Base-by-base conservation (phyloP, 1,139 yeast genomes). In the Chernovozyma sophiae-reginae region DNA sequence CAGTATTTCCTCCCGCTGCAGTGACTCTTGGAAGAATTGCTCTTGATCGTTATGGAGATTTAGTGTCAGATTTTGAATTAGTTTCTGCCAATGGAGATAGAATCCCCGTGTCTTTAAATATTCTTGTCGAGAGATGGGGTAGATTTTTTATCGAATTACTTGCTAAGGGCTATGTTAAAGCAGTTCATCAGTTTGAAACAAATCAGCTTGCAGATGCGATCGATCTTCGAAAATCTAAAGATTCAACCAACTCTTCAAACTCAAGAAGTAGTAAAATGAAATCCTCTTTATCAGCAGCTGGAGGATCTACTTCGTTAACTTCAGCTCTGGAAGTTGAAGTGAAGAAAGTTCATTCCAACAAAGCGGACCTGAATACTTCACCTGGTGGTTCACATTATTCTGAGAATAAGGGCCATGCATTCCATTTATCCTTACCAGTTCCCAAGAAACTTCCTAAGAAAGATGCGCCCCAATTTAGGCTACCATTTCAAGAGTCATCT, bases 51-150 rank as follows among this genome's bases (percentile, higher is more conserved):
- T 79, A 72, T 55, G 84, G 85, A 0, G 73, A 72, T 31, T 63
- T 79, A 11, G 59, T 83, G 8, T 73, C 87, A 0, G 94, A 84
- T 57, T 79, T 84, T 53, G 90, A 83, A 51, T 62, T 84, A 35
- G 72, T 84, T 10, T 72, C 86, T 1, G 67, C 74, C 14, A 84
- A 77, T 49, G 90, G 90, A 3, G 81, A 78, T 36, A 60, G 81
- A 25, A 68, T 81, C 12, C 78, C 83, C 0, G 78, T 81, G 2
- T 81, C 89, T 1, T 46, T 78, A 35, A 68, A 67, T 43, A 62
- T 83, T 3, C 65, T 84, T 36, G 65, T 83, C 46, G 82, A 79
- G 48, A 65, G 92, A 51, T 84, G 94, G 94, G 92, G 92, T 0
- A 56, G 75, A 25, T 80, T 74, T 46, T 84, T 84, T 52, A 79